A percentile compares a stretch with the other conserved stretches of the same genome.
These are phyloP conservation scores for Middelhovenomyces tepae DNA, from an alignment of 805 yeast species.

Conservation along the genomic window DNA sequence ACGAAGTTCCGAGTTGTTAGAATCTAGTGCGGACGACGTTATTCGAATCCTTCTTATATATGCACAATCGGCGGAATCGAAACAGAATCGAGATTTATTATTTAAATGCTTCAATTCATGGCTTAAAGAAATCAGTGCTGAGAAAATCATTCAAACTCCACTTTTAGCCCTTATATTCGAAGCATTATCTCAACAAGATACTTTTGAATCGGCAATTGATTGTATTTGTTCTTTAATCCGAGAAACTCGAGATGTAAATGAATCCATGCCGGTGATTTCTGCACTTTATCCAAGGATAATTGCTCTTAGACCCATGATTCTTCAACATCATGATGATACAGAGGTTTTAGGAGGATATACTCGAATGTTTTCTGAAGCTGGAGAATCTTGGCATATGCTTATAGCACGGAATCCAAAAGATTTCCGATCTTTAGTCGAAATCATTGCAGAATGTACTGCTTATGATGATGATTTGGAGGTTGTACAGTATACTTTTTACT, in stretches of 20 bases:
- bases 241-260: slow-evolving; percentile 67
- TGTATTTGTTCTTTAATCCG: slow-evolving; percentile 72
- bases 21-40: slow-evolving; percentile 59
- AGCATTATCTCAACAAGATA: slow-evolving; percentile 46
- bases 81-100: slow-evolving; percentile 36
- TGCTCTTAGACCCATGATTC: slow-evolving; percentile 41
- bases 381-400: slow-evolving; percentile 89
- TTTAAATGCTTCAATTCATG: slow-evolving; percentile 79
- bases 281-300: slow-evolving; percentile 64
- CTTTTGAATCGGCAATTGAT: slow-evolving; percentile 79
- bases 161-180: slow-evolving; percentile 61
- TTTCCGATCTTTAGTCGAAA: slow-evolving; percentile 65
- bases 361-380: slow-evolving; percentile 80
- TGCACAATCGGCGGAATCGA: slow-evolving; percentile 29
- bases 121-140: slow-evolving; percentile 80
- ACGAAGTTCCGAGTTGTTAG: slow-evolving; percentile 56
- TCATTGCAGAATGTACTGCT: slow-evolving; percentile 60
- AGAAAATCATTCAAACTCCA: slow-evolving; percentile 54
- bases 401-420: slow-evolving; percentile 63
- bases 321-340: slow-evolving; percentile 37
- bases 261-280: slow-evolving; percentile 43
- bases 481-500: slow-evolving; percentile 82
- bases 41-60: slow-evolving; percentile 51
- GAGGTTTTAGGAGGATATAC: slow-evolving; percentile 64
- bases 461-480: slow-evolving; percentile 80